These are phyloP conservation scores for Nicotiana rustica DNA, from an alignment of 305 asterid genomes.

Conservation along the genomic window DNA sequence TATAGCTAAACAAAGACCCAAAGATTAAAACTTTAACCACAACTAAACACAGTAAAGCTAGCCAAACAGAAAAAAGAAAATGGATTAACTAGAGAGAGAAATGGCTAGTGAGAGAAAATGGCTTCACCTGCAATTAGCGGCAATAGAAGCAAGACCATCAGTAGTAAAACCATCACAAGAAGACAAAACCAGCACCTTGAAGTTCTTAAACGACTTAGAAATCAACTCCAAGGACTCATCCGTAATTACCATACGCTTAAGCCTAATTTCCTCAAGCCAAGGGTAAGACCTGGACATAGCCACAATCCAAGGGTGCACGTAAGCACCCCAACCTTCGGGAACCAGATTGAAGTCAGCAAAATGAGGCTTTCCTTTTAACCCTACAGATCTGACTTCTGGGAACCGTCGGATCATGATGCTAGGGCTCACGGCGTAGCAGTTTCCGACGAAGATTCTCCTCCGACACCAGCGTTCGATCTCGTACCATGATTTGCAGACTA, in stretches of 20 bases:
- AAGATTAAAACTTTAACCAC: neutral
- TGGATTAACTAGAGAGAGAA: neutral
- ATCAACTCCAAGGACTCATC: conserved; percentile 91
- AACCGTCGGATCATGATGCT: conserved; percentile 83
- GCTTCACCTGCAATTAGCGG: conserved; percentile 92
- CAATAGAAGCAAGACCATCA: conserved; percentile 93
- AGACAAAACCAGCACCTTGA: conserved; percentile 78
- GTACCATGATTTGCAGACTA: conserved; percentile 98
- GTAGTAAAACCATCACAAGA: conserved; percentile 94
- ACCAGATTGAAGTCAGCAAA: conserved; percentile 97
- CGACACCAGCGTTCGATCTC: conserved; percentile 98
- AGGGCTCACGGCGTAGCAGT: conserved; percentile 92
- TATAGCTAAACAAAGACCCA: neutral
- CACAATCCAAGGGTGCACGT: conserved; percentile 76
- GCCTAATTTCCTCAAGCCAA: conserved; percentile 87
- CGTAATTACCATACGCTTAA: conserved; percentile 94
- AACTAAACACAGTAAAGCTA: neutral
- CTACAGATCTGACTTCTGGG: conserved; percentile 86
- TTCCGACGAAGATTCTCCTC: conserved; percentile 82
- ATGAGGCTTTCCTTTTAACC: conserved; percentile 99
- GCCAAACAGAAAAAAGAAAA: neutral
- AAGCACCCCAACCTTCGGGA: conserved; percentile 98
- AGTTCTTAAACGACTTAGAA: conserved; percentile 78
- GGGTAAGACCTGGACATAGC: conserved; percentile 88
- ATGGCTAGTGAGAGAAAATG: neutral